Evolutionary conservation across 345 rosid genomes (phyloP).

Genomic region (Dipteronia sinensis): DNA sequence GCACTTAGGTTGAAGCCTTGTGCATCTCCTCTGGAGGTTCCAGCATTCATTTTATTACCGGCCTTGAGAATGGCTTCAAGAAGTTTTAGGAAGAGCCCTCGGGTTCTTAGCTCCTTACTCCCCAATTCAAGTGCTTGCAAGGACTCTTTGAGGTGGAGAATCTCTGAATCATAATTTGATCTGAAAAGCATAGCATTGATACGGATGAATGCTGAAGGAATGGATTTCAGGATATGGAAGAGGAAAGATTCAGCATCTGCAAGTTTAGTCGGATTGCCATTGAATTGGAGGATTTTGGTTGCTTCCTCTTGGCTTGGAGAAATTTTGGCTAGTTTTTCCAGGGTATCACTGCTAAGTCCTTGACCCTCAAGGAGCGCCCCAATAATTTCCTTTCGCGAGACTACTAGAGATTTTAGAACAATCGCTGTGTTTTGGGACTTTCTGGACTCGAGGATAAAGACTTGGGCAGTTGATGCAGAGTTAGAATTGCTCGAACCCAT

Average conservation of each 20-base stretch:
- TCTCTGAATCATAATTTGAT: slow-evolving; percentile 61
- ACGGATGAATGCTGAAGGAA: slow-evolving; percentile 71
- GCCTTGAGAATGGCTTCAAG: slow-evolving; percentile 88
- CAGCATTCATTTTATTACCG: slow-evolving; percentile 85
- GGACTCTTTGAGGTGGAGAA: slow-evolving; percentile 55
- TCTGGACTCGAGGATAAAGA: slow-evolving; percentile 54
- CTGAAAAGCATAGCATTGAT: slow-evolving; percentile 68
- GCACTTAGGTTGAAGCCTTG: slow-evolving; percentile 71
- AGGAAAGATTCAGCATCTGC: slow-evolving; percentile 77
- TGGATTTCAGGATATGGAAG: slow-evolving; percentile 56
- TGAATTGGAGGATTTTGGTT: slow-evolving; percentile 55
- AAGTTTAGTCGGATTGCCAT: slow-evolving; percentile 47
- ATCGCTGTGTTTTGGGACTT: slow-evolving; percentile 63
- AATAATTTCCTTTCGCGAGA: slow-evolving; percentile 45
- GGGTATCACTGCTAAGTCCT: slow-evolving; percentile 51
- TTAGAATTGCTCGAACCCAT: slow-evolving; percentile 27
- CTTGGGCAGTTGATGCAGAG: slow-evolving; percentile 32
- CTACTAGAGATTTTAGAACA: slow-evolving; percentile 50
- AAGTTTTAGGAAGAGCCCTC: slow-evolving; percentile 74
- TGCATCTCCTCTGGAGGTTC: slow-evolving; percentile 88
- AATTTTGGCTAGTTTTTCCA: slow-evolving; percentile 70
- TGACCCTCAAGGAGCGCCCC: slow-evolving; percentile 53
- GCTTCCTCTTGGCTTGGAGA: slow-evolving; percentile 74
- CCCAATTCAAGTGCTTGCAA: slow-evolving; percentile 59
- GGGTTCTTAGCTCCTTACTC: slow-evolving; percentile 63